phyloP scores from a whole-genome alignment of 2,329 filamentous ascomycete genomes.

The Nannizzia gypsea region DNA sequence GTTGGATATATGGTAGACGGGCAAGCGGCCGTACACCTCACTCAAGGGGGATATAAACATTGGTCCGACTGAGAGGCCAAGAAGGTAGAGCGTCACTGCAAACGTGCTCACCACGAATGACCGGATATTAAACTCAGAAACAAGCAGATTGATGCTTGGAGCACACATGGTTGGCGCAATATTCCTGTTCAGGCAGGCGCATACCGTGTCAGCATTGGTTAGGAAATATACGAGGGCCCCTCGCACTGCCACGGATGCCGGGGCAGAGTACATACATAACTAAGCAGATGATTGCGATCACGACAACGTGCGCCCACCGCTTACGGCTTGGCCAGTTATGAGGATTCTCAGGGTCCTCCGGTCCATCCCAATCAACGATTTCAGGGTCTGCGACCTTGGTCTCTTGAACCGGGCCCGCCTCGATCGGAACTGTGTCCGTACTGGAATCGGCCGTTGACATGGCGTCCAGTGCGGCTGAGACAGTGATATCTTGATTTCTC shows the following conservation, averaged over 20 bases:
- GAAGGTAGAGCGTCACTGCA: slow-evolving; percentile 65
- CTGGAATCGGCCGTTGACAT: neutral
- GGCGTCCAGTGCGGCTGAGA: neutral
- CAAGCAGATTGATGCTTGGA: slow-evolving; percentile 28
- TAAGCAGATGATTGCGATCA: neutral
- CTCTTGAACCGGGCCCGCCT: neutral
- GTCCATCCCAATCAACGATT: slow-evolving; percentile 50
- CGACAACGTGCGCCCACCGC: slow-evolving; percentile 24
- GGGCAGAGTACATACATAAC: slow-evolving; percentile 41
- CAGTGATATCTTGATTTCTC: neutral
- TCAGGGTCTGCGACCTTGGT: neutral
- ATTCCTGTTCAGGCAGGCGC: slow-evolving; percentile 64
- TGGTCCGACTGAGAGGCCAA: slow-evolving; percentile 61
- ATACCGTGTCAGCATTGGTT: neutral
- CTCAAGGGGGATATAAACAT: slow-evolving; percentile 60
- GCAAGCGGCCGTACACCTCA: slow-evolving; percentile 36
- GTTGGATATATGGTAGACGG: slow-evolving; percentile 57
- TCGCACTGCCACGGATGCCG: slow-evolving; percentile 38
- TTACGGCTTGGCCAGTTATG: slow-evolving; percentile 56
- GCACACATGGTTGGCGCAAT: slow-evolving; percentile 60
- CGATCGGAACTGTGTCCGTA: neutral
- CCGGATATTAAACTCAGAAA: slow-evolving; percentile 44
- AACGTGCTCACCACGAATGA: slow-evolving; percentile 54
- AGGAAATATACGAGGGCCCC: neutral
- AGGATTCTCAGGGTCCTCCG: slow-evolving; percentile 52